Evolutionary conservation across 495 filamentous ascomycete genomes (phyloP), one percentile per base, ranked within the genome.

Genomic region (Filosporella fistucella): DNA sequence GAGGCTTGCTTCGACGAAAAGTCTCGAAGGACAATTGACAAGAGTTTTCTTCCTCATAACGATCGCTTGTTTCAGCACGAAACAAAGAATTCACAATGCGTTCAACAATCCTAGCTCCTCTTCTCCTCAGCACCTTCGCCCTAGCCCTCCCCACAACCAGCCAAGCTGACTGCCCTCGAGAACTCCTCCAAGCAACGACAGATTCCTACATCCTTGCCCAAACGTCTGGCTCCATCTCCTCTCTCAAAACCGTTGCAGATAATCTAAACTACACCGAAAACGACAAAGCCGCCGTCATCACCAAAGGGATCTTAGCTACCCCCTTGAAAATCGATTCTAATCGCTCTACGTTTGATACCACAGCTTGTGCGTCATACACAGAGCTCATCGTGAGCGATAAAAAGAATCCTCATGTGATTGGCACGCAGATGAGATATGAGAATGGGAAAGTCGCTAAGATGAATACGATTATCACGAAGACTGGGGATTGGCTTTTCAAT

Each of bases 121-220:
- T n/a, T n/a, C n/a, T n/a, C n/a, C n/a, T n/a, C n/a, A n/a, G n/a
- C n/a, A n/a, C n/a, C n/a, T n/a, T n/a, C n/a, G n/a, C n/a, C n/a
- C n/a, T n/a, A n/a, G n/a, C n/a, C n/a, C n/a, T n/a, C n/a, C n/a
- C n/a, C n/a, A n/a, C n/a, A n/a, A n/a, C n/a, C n/a, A n/a, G n/a
- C n/a, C n/a, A n/a, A n/a, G n/a, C 13, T 17, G 26, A 30, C 24
- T 49, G 46, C 28, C 22, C 28, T 22, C 36, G 36, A 33, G 46
- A 30, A 11, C 22, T 34, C 42, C 72, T 77, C 45, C 57, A 64
- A 17, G 58, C 59, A 21, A 54, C 55, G 10, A 68, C 72, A 3
- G 63, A 69, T 41, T 59, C 55, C 47, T 65, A 71, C 37, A 45
- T 77, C n/a, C 60, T 60, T 8, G 70, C 74, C 0, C 72, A 75